Evolutionary conservation across 2,329 filamentous ascomycete genomes (phyloP), one percentile per base, ranked within the genome.

Genomic region (Cadophora gregata): DNA sequence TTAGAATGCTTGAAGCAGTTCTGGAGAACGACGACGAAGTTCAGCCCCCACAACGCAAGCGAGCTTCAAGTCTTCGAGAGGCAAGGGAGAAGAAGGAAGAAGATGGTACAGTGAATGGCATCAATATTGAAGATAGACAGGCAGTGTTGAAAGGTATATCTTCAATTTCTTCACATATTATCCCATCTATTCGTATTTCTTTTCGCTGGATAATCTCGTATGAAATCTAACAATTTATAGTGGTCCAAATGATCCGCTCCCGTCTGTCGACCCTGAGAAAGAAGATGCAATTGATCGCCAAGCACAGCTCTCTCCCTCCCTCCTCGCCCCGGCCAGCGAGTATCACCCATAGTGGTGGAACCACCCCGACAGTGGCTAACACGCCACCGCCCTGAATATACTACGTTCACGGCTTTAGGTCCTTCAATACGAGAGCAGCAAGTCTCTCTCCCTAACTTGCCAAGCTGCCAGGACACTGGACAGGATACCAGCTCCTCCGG

Each of bases 1-100:
- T 98, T 71, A 88, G 92, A 70, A 96, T 99, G 91, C 85, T 98
- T 16, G 95, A 99, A 80, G 96, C 95, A 19, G 92, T 99, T 3
- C 81, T 99, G 65, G 96, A 99, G 73, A 90, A 86, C 56, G 93
- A 97, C 67, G 93, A 88, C 29, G 86, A 87, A 76, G 78, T 65
- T 71, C 81, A 56, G 78, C 81, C 58, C 78, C 81, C 42, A 81
- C 81, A 48, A 81, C 79, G 73, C 79, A 82, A 51, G 79, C 68
- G 72, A 65, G 66, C 72, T 24, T 80, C 71, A 77, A 79, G 73
- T 78, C 78, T 79, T 67, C 71, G 77, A 73, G 77, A 79, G 74
- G 79, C 79, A 74, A 82, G 81, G 68, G 77, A 80, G 75, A 69
- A 68, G 51, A 63, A 59, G 77, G 74, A 84, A 78, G 70, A 84